A percentile compares a stretch with the other conserved stretches of the same genome.
phyloP scores from a whole-genome alignment of 345 rosid genomes.

The Pelargonium nanum region DNA sequence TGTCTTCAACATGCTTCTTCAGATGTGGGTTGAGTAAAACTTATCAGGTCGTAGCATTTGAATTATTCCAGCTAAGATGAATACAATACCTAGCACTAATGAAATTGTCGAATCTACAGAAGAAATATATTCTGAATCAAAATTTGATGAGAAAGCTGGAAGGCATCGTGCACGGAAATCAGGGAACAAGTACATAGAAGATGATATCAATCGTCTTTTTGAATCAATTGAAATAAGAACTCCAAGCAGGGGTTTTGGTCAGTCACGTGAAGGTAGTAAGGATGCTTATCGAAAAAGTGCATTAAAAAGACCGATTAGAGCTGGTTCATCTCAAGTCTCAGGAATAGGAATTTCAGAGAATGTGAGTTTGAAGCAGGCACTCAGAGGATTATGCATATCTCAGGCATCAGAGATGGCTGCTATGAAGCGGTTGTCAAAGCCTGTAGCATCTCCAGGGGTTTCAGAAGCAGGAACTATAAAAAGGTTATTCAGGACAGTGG shows the following conservation, averaged over 20 bases:
- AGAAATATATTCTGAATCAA: constrained; percentile 18
- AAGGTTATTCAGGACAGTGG: constrained; percentile 50
- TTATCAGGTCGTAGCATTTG: constrained; percentile 7
- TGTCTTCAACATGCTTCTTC: constrained; percentile 15
- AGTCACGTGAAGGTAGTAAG: constrained; percentile 20
- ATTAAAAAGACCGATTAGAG: constrained; percentile 60
- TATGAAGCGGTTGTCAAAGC: constrained; percentile 55
- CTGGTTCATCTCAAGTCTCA: constrained; percentile 42
- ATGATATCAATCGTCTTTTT: constrained; percentile 63
- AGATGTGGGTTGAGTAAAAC: constrained; percentile 30
- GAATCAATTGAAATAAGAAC: constrained; percentile 44
- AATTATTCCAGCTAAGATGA: constrained; percentile 24
- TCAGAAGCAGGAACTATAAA: constrained; percentile 57
- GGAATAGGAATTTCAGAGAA: constrained; percentile 64
- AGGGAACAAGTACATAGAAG: constrained; percentile 46
- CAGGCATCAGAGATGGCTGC: constrained; percentile 90
- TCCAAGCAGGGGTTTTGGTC: constrained; percentile 27
- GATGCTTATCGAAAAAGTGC: constrained; percentile 44
- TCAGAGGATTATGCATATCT: constrained; percentile 68
- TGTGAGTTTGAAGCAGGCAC: constrained; percentile 71
- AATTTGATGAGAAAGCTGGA: constrained; percentile 19
- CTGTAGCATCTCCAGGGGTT: constrained; percentile 28
- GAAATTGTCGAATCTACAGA: constrained; percentile 54
- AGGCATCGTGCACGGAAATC: constrained; percentile 16
- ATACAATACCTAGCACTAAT: constrained; percentile 22